A percentile compares a stretch with the other conserved stretches of the same genome.
These are phyloP conservation scores for Ormosia emarginata DNA, from an alignment of 306 rosid species.

Conservation along the genomic window DNA sequence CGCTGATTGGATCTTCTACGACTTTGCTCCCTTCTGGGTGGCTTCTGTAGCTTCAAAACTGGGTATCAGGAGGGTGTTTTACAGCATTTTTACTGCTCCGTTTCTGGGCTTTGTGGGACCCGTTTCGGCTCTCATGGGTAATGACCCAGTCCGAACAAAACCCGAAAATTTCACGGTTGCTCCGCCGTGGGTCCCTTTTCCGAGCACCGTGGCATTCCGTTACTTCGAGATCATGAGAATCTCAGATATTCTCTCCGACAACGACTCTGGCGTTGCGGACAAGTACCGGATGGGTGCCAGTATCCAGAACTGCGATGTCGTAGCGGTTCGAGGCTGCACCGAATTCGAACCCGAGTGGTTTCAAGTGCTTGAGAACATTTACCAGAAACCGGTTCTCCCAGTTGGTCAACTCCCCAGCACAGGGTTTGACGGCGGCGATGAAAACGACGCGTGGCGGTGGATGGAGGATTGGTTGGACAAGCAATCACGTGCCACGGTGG, in stretches of 20 bases:
- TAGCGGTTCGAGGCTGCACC: conserved; percentile 7
- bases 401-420: conserved; percentile 22
- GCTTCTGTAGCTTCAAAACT: conserved; percentile 8
- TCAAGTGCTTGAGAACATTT: conserved; percentile 4
- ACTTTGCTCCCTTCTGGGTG: conserved; percentile 35
- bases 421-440: background rate
- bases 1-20: conserved; percentile 42
- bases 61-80: conserved; percentile 23
- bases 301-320: background rate
- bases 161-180: conserved; percentile 19
- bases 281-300: background rate
- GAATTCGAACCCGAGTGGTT: conserved; percentile 34
- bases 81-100: conserved; percentile 9
- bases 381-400: conserved; percentile 15
- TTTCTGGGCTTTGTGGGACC: background rate
- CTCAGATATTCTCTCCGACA: background rate
- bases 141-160: background rate
- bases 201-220: conserved; percentile 11
- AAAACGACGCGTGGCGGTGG: background rate
- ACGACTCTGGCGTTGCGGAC: background rate
- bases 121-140: background rate
- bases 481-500: conserved; percentile 24
- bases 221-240: conserved; percentile 26
- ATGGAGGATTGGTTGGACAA: conserved; percentile 39
- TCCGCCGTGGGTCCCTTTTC: conserved; percentile 38